Evolutionary conservation across 257 asterid genomes (phyloP).

Genomic region (Nicotiana noctiflora): DNA sequence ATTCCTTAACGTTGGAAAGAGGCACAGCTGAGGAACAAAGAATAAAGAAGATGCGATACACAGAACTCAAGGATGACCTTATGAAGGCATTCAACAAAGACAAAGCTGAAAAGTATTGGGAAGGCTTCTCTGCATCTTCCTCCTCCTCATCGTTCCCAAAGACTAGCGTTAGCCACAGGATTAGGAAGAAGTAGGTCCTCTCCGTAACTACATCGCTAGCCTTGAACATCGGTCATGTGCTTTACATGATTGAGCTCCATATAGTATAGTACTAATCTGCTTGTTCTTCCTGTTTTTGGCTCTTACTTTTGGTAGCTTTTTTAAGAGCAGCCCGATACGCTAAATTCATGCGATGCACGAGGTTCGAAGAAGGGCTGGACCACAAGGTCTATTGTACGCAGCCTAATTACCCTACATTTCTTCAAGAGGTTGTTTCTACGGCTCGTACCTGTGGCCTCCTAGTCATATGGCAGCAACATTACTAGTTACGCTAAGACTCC

Average conservation of each 20-base stretch:
- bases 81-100: slow-evolving; percentile 73
- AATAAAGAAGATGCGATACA: slow-evolving; percentile 49
- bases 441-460: no score
- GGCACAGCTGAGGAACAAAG: slow-evolving; percentile 66
- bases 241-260: not conserved
- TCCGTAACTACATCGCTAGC: not conserved
- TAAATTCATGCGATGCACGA: no score
- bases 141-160: slow-evolving; percentile 48
- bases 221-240: not conserved
- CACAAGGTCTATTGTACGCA: no score
- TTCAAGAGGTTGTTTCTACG: no score
- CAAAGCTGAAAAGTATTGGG: slow-evolving; percentile 44
- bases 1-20: slow-evolving; percentile 47
- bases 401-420: no score
- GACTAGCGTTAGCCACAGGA: slow-evolving; percentile 26
- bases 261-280: not conserved
- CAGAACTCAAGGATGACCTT: slow-evolving; percentile 71
- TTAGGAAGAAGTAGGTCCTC: slow-evolving; percentile 28
- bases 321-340: not conserved
- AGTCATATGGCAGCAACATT: no score
- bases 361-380: no score
- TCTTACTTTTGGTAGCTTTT: not conserved
- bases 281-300: not conserved
- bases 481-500: no score
- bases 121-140: slow-evolving; percentile 31